These are phyloP conservation scores for Vitis amurensis DNA, from an alignment of 164 flowering plant genomes.

Conservation along the genomic window DNA sequence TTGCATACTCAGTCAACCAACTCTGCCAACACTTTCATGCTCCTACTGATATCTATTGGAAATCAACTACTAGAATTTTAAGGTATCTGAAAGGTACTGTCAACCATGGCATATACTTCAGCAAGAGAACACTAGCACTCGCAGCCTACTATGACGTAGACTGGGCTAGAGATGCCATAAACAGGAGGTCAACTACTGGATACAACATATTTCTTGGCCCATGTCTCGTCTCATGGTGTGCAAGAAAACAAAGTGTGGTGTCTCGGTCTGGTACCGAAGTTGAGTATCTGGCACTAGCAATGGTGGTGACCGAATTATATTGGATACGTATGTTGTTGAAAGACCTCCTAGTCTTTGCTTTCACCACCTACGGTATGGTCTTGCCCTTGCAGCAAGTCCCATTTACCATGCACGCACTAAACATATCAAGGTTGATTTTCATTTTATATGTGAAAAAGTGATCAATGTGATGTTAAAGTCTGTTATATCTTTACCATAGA, in stretches of 20 bases:
- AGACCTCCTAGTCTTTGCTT: not conserved
- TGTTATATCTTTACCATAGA: too few relatives aligned
- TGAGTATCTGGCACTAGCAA: not conserved
- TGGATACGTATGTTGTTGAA: constrained; percentile 1
- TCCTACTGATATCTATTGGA: not conserved
- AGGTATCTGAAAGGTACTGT: too few relatives aligned
- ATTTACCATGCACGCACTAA: too few relatives aligned
- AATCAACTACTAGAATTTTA: not conserved
- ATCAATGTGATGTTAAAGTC: too few relatives aligned
- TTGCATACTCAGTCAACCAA: constrained; percentile 1
- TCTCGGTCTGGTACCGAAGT: not conserved
- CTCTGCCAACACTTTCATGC: not conserved
- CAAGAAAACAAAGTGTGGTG: not conserved
- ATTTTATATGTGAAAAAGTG: too few relatives aligned
- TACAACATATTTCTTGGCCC: not conserved
- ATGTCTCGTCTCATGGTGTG: constrained; percentile 2
- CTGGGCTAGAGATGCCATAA: not conserved
- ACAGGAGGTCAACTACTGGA: not conserved
- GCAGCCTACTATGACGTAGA: not conserved
- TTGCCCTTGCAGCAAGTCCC: too few relatives aligned
- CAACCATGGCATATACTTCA: not conserved
- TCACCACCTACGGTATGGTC: not conserved
- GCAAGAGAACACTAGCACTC: not conserved
- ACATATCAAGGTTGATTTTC: too few relatives aligned
- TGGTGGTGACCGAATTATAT: constrained; percentile 3